Evolutionary conservation across 805 yeast genomes (phyloP).

Genomic region (Candida awuae): DNA sequence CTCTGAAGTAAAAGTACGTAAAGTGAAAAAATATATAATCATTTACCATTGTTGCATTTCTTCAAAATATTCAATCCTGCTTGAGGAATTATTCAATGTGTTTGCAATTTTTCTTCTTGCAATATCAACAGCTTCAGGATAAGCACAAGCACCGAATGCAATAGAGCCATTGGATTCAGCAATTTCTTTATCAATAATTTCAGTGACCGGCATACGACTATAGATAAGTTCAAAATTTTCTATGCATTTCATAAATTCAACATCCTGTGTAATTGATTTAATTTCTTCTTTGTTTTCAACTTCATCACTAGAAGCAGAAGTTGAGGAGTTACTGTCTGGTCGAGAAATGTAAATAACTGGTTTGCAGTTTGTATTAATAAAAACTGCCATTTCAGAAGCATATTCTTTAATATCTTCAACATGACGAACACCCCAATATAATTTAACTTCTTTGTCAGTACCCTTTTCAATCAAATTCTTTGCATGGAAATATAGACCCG

Average conservation of each 20-base stretch:
- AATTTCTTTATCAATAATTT: conserved; percentile 32
- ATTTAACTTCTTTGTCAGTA: conserved; percentile 32
- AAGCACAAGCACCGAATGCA: conserved; percentile 45
- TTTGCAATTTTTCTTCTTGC: conserved; percentile 21
- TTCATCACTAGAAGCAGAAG: conserved; percentile 4
- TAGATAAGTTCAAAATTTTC: conserved; percentile 35
- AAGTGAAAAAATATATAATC: too few relatives aligned
- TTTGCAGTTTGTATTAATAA: conserved; percentile 29
- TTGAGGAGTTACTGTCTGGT: conserved; percentile 16
- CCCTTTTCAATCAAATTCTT: conserved; percentile 25
- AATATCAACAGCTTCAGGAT: conserved; percentile 33
- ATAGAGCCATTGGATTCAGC: conserved; percentile 31
- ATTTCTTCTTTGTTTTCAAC: conserved; percentile 1
- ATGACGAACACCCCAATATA: conserved; percentile 60
- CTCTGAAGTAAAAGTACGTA: too few relatives aligned
- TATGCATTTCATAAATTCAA: conserved; percentile 18
- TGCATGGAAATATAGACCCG: conserved; percentile 46
- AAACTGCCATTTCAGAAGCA: conserved; percentile 32
- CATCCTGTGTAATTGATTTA: not conserved
- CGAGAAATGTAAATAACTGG: conserved; percentile 37
- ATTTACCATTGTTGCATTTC: conserved; percentile 30
- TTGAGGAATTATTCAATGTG: conserved; percentile 8
- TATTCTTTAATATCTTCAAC: conserved; percentile 45
- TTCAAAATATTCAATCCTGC: conserved; percentile 27
- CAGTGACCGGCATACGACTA: conserved; percentile 36